Percentiles rank a stretch among this genome's conserved stretches.
phyloP scores from a whole-genome alignment of 2,329 filamentous ascomycete species.

The Cytospora piceicola region DNA sequence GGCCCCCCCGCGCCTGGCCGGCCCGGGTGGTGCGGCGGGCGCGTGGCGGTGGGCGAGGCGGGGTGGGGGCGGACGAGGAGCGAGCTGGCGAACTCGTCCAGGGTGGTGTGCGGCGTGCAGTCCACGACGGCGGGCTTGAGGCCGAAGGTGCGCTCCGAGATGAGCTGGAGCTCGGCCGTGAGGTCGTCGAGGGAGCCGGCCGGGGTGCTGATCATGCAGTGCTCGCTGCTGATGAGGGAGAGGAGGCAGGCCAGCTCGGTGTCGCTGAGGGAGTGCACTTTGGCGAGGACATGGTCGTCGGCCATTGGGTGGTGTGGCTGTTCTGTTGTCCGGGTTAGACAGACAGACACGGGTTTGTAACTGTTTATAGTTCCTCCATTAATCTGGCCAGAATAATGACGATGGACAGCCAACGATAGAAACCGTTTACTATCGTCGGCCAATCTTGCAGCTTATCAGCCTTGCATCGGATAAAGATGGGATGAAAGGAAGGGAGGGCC shows the following conservation, averaged over 20 bases:
- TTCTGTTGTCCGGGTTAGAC: neutral
- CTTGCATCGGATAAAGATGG: neutral
- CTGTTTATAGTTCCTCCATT: neutral
- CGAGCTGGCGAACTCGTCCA: slow-evolving; percentile 78
- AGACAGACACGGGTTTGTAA: neutral
- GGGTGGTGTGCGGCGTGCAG: slow-evolving; percentile 72
- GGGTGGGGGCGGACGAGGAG: slow-evolving; percentile 62
- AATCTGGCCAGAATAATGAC: neutral
- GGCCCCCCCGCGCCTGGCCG: slow-evolving; percentile 7
- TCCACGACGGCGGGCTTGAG: slow-evolving; percentile 71
- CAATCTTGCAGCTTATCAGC: neutral
- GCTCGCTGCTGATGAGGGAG: slow-evolving; percentile 78
- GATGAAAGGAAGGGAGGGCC: neutral
- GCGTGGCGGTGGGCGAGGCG: slow-evolving; percentile 37
- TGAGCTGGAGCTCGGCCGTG: slow-evolving; percentile 72
- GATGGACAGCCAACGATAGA: neutral
- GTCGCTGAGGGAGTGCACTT: slow-evolving; percentile 80
- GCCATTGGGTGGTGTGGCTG: slow-evolving; percentile 61
- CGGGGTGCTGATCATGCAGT: slow-evolving; percentile 84
- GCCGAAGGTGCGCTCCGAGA: slow-evolving; percentile 72
- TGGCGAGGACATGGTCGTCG: slow-evolving; percentile 63
- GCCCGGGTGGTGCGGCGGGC: slow-evolving; percentile 31
- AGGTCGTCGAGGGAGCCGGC: slow-evolving; percentile 65
- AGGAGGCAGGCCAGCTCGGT: slow-evolving; percentile 85
- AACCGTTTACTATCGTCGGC: neutral